phyloP scores from a whole-genome alignment of 345 rosid species.

The Pistacia atlantica region DNA sequence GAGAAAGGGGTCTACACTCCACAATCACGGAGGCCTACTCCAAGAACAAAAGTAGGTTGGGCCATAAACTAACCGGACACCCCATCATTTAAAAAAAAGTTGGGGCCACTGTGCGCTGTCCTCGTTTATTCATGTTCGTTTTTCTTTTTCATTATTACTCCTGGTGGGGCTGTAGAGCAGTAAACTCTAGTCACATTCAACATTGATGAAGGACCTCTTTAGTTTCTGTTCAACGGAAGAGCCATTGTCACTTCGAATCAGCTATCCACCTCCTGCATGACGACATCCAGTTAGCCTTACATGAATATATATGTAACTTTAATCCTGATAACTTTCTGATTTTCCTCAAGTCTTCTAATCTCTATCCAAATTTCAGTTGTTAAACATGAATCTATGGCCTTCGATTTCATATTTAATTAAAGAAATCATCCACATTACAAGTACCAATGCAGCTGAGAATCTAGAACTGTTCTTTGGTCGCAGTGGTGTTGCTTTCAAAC shows the following conservation, averaged over 20 bases:
- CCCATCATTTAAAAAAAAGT: too few relatives aligned
- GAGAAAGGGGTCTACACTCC: neutral
- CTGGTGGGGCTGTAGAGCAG: neutral
- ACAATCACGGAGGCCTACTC: neutral
- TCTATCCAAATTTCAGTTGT: neutral
- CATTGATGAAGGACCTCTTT: neutral
- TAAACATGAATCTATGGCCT: neutral
- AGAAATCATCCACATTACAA: neutral
- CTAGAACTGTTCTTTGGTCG: neutral
- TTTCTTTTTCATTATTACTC: neutral
- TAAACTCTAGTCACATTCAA: neutral
- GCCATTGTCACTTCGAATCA: neutral
- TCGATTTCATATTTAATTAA: neutral
- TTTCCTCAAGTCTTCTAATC: neutral
- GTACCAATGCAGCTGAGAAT: neutral
- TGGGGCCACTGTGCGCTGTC: neutral
- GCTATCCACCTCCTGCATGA: neutral
- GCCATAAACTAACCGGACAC: neutral
- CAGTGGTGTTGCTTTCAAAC: neutral
- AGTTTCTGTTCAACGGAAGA: neutral
- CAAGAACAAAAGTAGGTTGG: neutral
- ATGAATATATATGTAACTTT: neutral
- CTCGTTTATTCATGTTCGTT: neutral
- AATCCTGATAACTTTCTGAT: neutral
- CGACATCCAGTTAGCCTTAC: neutral